Base-by-base conservation (phyloP, 345 rosid species). In the Dipteronia dyeriana region DNA sequence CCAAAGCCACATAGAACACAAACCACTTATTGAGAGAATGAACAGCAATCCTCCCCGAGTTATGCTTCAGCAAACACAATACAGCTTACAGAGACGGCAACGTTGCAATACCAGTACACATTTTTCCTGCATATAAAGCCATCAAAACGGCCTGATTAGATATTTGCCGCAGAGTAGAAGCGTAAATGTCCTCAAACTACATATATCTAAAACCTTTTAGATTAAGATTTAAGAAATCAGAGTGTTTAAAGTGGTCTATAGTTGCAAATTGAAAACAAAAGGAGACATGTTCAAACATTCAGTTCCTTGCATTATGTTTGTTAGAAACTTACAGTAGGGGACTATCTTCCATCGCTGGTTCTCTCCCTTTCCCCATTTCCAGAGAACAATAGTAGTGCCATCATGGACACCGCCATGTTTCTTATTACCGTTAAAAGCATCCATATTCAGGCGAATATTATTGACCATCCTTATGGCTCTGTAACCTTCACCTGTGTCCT, bases 261-360 rank as follows among this genome's bases (percentile, higher is more conserved):
- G 51, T 20, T 65, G 60, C 10, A 22, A 16, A 10, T 2, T 16
- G 26, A 31, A 49, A 68, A 71, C 19, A 6, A 20, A 5, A 19
- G 34, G 14, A 70, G 34, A 23, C 26, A 66, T 7, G 29, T 49
- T 31, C 19, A 16, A 14, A 31, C 16, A 51, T 63, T 3, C 29
- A 62, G 45, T 23, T 54, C 65, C 39, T 66, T 25, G 68, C 10
- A 31, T 61, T 47, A 45, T 31, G 47, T 25, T 5, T 75, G 45
- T 62, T 68, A 68, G 74, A 78, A 73, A 79, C 96, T 90, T 91
- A 93, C 96, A 91, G 61, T 86, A 79, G 56, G 89, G 92, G 47
- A 51, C 73, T 54, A 91, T 89, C 91, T 85, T 96, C 99, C 99
- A 96, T 10, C 65, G 87, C 86, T 96, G 97, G 85, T 92, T 94